Percentiles rank a stretch among this genome's conserved stretches.
Evolutionary conservation across 371 early-diverging fungal species (phyloP).

Genomic region (Actinomortierella ambigua): DNA sequence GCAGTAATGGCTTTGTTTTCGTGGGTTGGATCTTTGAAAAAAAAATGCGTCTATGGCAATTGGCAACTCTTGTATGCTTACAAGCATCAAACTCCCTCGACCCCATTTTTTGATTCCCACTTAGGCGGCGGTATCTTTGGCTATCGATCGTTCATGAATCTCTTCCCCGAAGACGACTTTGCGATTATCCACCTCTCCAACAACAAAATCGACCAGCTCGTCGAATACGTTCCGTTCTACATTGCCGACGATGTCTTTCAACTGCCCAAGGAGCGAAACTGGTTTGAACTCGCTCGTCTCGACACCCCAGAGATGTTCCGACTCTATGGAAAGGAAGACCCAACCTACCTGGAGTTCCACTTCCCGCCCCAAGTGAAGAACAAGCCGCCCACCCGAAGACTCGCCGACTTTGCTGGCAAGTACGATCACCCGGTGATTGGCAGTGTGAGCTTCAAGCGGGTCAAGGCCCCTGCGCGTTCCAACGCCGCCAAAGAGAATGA

Average conservation of each 20-base stretch:
- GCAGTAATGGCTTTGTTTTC: too few species aligned
- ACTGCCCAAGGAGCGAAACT: constrained; percentile 17
- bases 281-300: constrained; percentile 6
- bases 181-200: constrained; percentile 9
- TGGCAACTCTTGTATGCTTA: too few species aligned
- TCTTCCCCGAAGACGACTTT: constrained; percentile 9
- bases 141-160: constrained; percentile 2
- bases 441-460: constrained; percentile 3
- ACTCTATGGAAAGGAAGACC: background rate
- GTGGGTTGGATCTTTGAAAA: too few species aligned
- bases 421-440: constrained; percentile 13
- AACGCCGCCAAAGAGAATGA: too few species aligned
- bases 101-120: background rate
- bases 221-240: background rate
- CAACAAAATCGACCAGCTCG: background rate
- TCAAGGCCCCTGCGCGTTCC: too few species aligned
- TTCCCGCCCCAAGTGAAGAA: constrained; percentile 18
- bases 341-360: background rate
- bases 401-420: constrained; percentile 9
- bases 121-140: constrained; percentile 16
- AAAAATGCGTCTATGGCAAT: too few species aligned
- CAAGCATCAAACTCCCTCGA: too few species aligned
- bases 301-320: background rate
- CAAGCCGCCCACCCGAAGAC: background rate
- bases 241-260: constrained; percentile 17